Percentiles rank a stretch among this genome's conserved stretches.
Conservation (phyloP, 805 yeast species). For the Ogataea thermomethanolica region DNA sequence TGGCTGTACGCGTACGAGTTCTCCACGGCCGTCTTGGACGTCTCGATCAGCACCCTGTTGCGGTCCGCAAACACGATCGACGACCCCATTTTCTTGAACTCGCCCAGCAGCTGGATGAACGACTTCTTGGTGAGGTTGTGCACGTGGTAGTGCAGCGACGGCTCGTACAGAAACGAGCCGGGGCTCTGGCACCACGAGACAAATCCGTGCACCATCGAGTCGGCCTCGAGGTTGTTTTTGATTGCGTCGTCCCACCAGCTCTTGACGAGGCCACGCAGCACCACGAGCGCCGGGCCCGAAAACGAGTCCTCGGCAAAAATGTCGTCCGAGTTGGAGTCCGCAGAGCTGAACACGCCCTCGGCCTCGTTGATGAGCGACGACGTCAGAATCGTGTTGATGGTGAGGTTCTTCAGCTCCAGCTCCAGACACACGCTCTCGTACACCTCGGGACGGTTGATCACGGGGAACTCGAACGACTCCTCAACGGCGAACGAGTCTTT, state of each 20-base stretch:
- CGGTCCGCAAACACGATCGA: slow-evolving; percentile 75
- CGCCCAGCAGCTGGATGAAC: slow-evolving; percentile 73
- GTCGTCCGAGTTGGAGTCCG: slow-evolving; percentile 16
- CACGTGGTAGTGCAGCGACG: slow-evolving; percentile 78
- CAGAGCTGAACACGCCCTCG: slow-evolving; percentile 70
- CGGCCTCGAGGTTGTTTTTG: slow-evolving; percentile 65
- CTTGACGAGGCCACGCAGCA: slow-evolving; percentile 70
- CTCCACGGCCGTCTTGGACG: slow-evolving; percentile 74
- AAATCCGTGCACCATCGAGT: slow-evolving; percentile 74
- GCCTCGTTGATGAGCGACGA: slow-evolving; percentile 82
- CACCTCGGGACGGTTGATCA: slow-evolving; percentile 71
- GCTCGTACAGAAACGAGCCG: slow-evolving; percentile 70
- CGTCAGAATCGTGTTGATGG: slow-evolving; percentile 82
- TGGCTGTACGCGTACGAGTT: slow-evolving; percentile 90
- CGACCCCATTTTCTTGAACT: slow-evolving; percentile 77
- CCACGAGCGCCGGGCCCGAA: slow-evolving; percentile 66
- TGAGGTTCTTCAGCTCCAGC: slow-evolving; percentile 70
- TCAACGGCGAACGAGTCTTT: slow-evolving; percentile 52
- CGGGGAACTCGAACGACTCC: slow-evolving; percentile 61
- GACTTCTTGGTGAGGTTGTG: slow-evolving; percentile 84
- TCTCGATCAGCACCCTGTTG: slow-evolving; percentile 67
- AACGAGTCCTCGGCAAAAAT: slow-evolving; percentile 81
- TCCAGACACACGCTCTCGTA: slow-evolving; percentile 79
- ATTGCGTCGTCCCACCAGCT: slow-evolving; percentile 94
- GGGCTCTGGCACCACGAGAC: slow-evolving; percentile 84